Conservation (phyloP, 768 basidiomycete genomes). For the Flagelloscypha sp. region DNA sequence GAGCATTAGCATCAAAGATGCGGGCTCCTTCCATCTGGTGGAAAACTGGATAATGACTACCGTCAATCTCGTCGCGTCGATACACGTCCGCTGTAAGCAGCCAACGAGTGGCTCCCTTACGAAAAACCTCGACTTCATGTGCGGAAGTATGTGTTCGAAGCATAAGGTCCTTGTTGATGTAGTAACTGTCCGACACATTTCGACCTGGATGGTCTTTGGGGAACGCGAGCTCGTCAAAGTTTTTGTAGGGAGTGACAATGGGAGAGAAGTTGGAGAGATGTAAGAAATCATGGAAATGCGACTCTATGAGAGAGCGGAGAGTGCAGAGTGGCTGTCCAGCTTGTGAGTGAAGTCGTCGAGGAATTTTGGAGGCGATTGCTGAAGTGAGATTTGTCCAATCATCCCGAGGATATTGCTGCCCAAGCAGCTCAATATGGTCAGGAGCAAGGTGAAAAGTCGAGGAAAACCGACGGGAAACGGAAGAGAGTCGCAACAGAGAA, state of each 20-base stretch:
- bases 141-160: slow-evolving; percentile 97
- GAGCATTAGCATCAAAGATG: slow-evolving; percentile 57
- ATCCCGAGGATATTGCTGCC: slow-evolving; percentile 69
- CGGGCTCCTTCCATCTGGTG: slow-evolving; percentile 97
- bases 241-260: slow-evolving; percentile 82
- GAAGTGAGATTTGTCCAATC: slow-evolving; percentile 76
- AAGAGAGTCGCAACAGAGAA: no score
- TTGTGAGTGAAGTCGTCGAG: slow-evolving; percentile 65
- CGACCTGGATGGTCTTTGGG: slow-evolving; percentile 90
- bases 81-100: slow-evolving; percentile 96
- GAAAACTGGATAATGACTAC: slow-evolving; percentile 94
- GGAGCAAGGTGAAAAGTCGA: no score
- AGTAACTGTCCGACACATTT: slow-evolving; percentile 87
- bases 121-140: slow-evolving; percentile 91
- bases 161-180: slow-evolving; percentile 85
- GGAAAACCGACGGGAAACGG: no score
- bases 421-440: slow-evolving; percentile 42
- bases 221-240: slow-evolving; percentile 97
- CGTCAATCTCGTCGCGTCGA: slow-evolving; percentile 95
- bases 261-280: slow-evolving; percentile 77
- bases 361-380: slow-evolving; percentile 75
- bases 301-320: slow-evolving; percentile 75
- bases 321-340: slow-evolving; percentile 82
- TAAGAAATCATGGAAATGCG: slow-evolving; percentile 69
- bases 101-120: slow-evolving; percentile 70